Percentiles rank a stretch among this genome's conserved stretches.
Evolutionary conservation across 345 rosid genomes (phyloP).

Genomic region (Ceriops tagal): DNA sequence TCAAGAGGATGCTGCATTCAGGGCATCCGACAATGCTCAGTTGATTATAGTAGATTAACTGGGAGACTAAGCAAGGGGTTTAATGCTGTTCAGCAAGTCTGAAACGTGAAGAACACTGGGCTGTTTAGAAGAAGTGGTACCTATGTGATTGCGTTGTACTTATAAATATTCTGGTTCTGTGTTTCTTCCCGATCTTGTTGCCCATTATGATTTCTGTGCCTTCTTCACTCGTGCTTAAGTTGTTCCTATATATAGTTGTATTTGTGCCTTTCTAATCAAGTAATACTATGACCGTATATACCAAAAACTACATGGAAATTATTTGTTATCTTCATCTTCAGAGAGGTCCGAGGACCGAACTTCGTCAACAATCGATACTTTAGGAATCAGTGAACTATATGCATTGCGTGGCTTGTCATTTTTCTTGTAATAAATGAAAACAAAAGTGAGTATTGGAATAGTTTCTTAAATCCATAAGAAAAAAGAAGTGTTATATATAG

Average conservation of each 20-base stretch:
- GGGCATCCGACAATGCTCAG: slow-evolving; percentile 94
- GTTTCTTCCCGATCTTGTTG: not conserved
- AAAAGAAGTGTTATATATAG: too few relatives aligned
- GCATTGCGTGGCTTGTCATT: too few relatives aligned
- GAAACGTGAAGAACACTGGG: not conserved
- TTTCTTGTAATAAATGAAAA: too few relatives aligned
- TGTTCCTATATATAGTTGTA: not conserved
- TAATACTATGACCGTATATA: not conserved
- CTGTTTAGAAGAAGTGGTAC: not conserved
- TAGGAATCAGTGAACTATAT: too few relatives aligned
- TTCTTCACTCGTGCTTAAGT: not conserved
- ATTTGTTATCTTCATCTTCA: too few relatives aligned
- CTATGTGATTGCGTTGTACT: not conserved
- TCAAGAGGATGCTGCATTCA: slow-evolving; percentile 90
- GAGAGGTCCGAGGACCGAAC: not conserved
- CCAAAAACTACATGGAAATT: too few relatives aligned
- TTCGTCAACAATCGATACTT: too few relatives aligned
- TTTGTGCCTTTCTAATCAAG: not conserved
- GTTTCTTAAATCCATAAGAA: too few relatives aligned
- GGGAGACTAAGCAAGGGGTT: not conserved
- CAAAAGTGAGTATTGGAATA: too few relatives aligned
- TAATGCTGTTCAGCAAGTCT: not conserved
- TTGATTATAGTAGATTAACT: slow-evolving; percentile 29
- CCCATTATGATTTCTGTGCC: not conserved
- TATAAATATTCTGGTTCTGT: slow-evolving; percentile 1